phyloP scores from a whole-genome alignment of 225 moss, liverwort and hornwort genomes.

The Marchantia paleacea region DNA sequence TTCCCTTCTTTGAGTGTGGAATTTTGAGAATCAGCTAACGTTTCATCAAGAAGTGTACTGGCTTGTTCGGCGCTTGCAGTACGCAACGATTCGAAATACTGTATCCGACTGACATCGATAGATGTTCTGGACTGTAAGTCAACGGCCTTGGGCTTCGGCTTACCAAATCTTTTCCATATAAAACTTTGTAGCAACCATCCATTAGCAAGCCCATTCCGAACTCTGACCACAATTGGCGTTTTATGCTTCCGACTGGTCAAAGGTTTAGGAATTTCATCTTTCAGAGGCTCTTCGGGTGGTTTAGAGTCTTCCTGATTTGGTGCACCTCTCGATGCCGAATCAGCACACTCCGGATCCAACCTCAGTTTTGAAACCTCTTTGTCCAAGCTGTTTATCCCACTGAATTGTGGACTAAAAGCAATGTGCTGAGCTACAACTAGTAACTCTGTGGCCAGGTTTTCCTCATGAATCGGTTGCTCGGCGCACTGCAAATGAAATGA shows the following conservation, averaged over 20 bases:
- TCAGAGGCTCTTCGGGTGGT: not conserved
- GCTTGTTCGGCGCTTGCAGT: not conserved
- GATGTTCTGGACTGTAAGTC: conserved; percentile 21
- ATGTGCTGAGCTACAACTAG: not conserved
- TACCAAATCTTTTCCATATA: conserved; percentile 40
- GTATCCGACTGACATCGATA: conserved; percentile 17
- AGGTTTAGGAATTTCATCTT: conserved; percentile 21
- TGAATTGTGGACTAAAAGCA: not conserved
- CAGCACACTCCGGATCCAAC: not conserved
- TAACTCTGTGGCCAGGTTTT: not conserved
- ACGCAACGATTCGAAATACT: not conserved
- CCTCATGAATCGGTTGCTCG: not conserved
- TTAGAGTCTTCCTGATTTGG: not conserved
- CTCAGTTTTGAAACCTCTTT: not conserved
- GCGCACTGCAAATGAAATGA: not conserved
- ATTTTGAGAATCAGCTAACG: not conserved
- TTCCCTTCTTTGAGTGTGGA: not conserved
- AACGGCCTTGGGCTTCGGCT: conserved; percentile 27
- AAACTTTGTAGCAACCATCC: conserved; percentile 44
- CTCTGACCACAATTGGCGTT: conserved; percentile 39
- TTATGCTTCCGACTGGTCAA: conserved; percentile 30
- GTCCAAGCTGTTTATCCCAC: not conserved
- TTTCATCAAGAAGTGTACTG: not conserved
- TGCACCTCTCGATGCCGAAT: not conserved
- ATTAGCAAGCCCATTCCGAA: conserved; percentile 40